Evolutionary conservation across 106 monocot genomes (phyloP), one percentile per base, ranked within the genome.

Genomic region (Acanthochlamys bracteata): DNA sequence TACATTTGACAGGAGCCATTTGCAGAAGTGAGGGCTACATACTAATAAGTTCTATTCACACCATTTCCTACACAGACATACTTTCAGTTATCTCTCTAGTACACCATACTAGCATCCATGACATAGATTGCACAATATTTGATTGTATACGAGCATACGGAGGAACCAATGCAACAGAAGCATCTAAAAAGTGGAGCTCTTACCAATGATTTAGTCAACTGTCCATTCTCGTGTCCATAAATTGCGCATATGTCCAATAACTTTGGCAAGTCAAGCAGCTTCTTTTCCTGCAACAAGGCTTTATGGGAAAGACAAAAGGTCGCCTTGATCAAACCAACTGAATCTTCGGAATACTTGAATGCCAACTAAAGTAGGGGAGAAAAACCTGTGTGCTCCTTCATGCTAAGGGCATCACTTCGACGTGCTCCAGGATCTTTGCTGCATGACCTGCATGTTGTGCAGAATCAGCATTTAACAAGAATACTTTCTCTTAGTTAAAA

Each of bases 221-320:
- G 74, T 65, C 24, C 55, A 63, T 88, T 88, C 15, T 84, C 88
- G 42, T 73, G 70, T 20, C 79, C 92, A 71, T 84, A 92, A 26
- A 92, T 84, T 10, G 83, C 84, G 73, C 87, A 92, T 57, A 84
- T 92, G 61, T 92, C 92, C 61, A 92, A 68, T 61, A 88, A 78
- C 62, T 80, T 88, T 55, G 83, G 83, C 71, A 83, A 57, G 22
- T 88, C 83, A 22, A 88, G 66, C 55, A 83, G 62, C 53, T 78
- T 80, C 80, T 80, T 88, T 66, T 84, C 78, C 83, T 83, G 88
- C 80, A 88, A 66, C 25, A 88, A 72, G 61, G 80, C 88, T 88
- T 80, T 53, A 78, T 20, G 67, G 22, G 20, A 57, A 66, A 61
- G 7, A 73, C 71, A 42, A 72, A 55, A 72, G 42, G 12, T 57